Conservation (phyloP, 208 protist genomes). For the Trypanosoma caninum region DNA sequence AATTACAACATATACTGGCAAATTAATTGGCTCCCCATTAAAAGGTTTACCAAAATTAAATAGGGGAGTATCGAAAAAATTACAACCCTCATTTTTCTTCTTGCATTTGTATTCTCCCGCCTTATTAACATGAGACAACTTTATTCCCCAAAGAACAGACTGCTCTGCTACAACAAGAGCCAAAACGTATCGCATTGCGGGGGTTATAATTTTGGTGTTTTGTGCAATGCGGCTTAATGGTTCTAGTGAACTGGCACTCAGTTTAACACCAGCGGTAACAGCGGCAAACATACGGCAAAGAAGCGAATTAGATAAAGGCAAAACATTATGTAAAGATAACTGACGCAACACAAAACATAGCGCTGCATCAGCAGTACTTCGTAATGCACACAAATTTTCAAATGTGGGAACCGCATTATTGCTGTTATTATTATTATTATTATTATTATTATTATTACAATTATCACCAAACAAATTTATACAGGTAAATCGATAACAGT, state of each 20-base stretch:
- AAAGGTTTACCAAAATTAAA: too few relatives aligned
- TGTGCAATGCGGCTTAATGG: constrained; percentile 10
- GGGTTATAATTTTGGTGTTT: constrained; percentile 18
- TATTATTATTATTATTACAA: neutral
- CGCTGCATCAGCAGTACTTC: constrained; percentile 7
- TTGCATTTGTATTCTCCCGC: neutral
- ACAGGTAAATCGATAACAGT: neutral
- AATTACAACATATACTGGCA: neutral
- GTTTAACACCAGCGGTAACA: neutral
- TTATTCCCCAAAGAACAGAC: constrained; percentile 15
- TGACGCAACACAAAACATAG: constrained; percentile 15
- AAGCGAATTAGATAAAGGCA: constrained; percentile 8
- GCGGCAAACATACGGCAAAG: constrained; percentile 18
- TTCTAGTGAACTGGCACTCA: neutral
- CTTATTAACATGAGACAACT: neutral
- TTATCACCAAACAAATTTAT: neutral
- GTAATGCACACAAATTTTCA: neutral
- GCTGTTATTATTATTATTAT: neutral
- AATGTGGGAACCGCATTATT: neutral
- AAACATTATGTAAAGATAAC: constrained; percentile 7
- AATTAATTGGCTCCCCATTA: neutral
- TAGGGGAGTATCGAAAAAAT: too few relatives aligned
- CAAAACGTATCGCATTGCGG: constrained; percentile 12
- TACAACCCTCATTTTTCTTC: neutral
- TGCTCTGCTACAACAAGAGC: constrained; percentile 22